Evolutionary conservation across 2,329 filamentous ascomycete genomes (phyloP).

Genomic region (Diplodia corticola): DNA sequence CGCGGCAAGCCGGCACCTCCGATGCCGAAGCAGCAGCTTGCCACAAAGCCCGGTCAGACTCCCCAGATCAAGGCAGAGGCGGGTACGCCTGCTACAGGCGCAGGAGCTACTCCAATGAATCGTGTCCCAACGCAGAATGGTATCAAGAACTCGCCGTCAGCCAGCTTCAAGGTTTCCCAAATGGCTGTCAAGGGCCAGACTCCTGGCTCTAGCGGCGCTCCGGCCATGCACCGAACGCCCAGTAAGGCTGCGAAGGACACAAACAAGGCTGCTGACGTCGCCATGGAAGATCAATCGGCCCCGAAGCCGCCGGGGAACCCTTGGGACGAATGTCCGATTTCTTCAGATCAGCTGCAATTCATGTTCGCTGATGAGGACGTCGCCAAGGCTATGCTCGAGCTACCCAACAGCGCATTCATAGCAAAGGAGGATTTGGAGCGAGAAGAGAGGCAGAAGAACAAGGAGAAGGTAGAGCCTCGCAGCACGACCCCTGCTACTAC

Average conservation of each 20-base stretch:
- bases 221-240: conserved; percentile 17
- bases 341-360: not conserved
- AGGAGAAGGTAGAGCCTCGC: conserved; percentile 20
- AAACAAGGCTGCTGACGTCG: not conserved
- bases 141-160: conserved; percentile 40
- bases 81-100: conserved; percentile 37
- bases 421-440: conserved; percentile 22
- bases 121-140: conserved; percentile 40
- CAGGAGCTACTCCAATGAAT: conserved; percentile 40
- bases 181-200: conserved; percentile 36
- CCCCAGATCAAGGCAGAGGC: conserved; percentile 35
- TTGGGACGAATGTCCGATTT: conserved; percentile 21
- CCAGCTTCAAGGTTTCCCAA: conserved; percentile 42
- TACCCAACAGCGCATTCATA: conserved; percentile 18
- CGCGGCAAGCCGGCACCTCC: conserved; percentile 27
- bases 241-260: conserved; percentile 19
- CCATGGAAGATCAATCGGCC: not conserved
- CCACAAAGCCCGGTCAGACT: conserved; percentile 38
- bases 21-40: conserved; percentile 30
- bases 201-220: conserved; percentile 30
- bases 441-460: conserved; percentile 28
- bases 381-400: conserved; percentile 8
- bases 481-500: conserved; percentile 27
- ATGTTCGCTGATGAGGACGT: conserved; percentile 22
- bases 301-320: not conserved